Evolutionary conservation across 306 rosid genomes (phyloP).

Genomic region (Betula pendula): DNA sequence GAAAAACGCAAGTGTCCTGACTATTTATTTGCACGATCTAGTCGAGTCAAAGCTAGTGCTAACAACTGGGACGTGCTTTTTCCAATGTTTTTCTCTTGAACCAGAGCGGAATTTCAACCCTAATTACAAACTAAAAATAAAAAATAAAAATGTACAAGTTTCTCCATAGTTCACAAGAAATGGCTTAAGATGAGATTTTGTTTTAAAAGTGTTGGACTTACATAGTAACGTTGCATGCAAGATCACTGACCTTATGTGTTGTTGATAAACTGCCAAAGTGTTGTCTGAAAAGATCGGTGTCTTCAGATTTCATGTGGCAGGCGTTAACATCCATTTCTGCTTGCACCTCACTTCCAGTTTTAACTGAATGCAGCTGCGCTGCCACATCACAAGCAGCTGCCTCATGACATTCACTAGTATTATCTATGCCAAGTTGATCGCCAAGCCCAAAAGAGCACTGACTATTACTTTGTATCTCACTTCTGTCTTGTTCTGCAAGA

Average conservation of each 20-base stretch:
- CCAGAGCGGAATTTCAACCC: not conserved
- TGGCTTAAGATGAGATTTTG: conserved; percentile 3
- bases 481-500: conserved; percentile 37
- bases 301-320: conserved; percentile 35
- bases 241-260: conserved; percentile 53
- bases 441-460: conserved; percentile 32
- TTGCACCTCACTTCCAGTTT: conserved; percentile 34
- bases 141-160: conserved; percentile 11
- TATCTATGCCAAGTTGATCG: not conserved
- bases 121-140: conserved; percentile 7
- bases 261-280: conserved; percentile 69
- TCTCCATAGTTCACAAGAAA: conserved; percentile 21
- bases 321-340: conserved; percentile 25
- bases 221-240: conserved; percentile 15
- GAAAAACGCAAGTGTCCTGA: not conserved
- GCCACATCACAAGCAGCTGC: conserved; percentile 28
- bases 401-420: conserved; percentile 26
- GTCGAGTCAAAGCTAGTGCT: not conserved
- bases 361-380: conserved; percentile 32
- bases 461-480: conserved; percentile 26
- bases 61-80: not conserved
- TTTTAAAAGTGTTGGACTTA: not conserved
- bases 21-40: not conserved
- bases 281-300: conserved; percentile 53
- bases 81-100: not conserved